Conservation (phyloP, 805 yeast genomes). For the Myxozyma vanderwaltii region DNA sequence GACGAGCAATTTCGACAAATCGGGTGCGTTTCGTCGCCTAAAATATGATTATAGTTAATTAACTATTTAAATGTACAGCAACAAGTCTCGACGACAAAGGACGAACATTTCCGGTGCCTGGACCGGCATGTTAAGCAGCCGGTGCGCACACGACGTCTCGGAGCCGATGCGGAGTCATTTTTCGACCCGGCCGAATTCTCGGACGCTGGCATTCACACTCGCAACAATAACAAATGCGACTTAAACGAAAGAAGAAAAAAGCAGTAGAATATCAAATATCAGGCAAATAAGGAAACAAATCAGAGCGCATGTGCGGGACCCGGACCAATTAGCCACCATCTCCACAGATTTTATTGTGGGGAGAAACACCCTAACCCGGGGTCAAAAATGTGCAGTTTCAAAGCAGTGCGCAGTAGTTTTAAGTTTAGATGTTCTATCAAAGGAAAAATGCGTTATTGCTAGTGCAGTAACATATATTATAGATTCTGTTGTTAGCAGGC, state of each 20-base stretch:
- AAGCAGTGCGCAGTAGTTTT: no score
- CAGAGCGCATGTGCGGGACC: no score
- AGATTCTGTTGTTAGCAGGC: no score
- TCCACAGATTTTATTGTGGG: no score
- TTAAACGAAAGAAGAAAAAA: not conserved
- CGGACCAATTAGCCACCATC: no score
- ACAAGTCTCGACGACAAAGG: not conserved
- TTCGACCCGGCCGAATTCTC: not conserved
- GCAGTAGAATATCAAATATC: no score
- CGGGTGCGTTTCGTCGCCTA: constrained; percentile 27
- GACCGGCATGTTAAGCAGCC: constrained; percentile 25
- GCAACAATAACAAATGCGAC: not conserved
- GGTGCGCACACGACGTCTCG: constrained; percentile 20
- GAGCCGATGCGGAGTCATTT: constrained; percentile 1
- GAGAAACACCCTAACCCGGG: no score
- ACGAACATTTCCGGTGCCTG: constrained; percentile 25
- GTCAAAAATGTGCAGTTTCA: no score
- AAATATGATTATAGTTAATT: not conserved
- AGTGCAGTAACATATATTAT: no score
- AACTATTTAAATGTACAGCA: not conserved
- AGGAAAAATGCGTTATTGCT: no score
- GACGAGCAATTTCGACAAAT: constrained; percentile 17
- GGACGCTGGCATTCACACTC: not conserved
- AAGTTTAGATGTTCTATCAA: no score
- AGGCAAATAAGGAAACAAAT: no score